A percentile compares a stretch with the other conserved stretches of the same genome.
Evolutionary conservation across 306 rosid genomes (phyloP).

Genomic region (Inga laurina): DNA sequence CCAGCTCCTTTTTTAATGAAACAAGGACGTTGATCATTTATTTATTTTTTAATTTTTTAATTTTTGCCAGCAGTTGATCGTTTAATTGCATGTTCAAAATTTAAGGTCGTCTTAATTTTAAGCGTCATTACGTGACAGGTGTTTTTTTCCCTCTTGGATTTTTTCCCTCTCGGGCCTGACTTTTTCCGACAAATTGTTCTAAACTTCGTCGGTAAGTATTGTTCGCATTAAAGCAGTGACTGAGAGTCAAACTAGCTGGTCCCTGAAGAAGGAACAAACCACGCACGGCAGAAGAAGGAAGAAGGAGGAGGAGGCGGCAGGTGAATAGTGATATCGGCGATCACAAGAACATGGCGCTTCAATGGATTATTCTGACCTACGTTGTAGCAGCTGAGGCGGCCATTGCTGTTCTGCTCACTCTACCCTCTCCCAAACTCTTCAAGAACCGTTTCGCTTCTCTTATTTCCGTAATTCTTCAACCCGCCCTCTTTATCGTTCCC

Average conservation of each 20-base stretch:
- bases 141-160: too few species aligned
- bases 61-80: too few species aligned
- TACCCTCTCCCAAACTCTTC: slow-evolving; percentile 76
- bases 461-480: slow-evolving; percentile 81
- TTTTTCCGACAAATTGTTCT: background rate
- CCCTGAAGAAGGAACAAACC: background rate
- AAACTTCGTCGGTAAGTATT: background rate
- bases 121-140: too few species aligned
- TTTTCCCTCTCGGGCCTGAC: too few species aligned
- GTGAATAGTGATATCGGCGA: background rate
- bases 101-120: too few species aligned
- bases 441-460: slow-evolving; percentile 68
- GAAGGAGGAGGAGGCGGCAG: background rate
- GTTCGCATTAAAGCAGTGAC: too few species aligned
- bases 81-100: too few species aligned
- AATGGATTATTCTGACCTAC: slow-evolving; percentile 87
- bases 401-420: slow-evolving; percentile 64
- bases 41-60: too few species aligned
- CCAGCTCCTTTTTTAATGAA: too few species aligned
- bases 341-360: slow-evolving; percentile 68
- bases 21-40: too few species aligned
- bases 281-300: background rate
- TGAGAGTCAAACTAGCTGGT: background rate
- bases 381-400: slow-evolving; percentile 86
- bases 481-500: slow-evolving; percentile 80